Percentiles rank a stretch among this genome's conserved stretches.
These are phyloP conservation scores for Daldinia loculata DNA, from an alignment of 495 filamentous ascomycete genomes.

Conservation along the genomic window DNA sequence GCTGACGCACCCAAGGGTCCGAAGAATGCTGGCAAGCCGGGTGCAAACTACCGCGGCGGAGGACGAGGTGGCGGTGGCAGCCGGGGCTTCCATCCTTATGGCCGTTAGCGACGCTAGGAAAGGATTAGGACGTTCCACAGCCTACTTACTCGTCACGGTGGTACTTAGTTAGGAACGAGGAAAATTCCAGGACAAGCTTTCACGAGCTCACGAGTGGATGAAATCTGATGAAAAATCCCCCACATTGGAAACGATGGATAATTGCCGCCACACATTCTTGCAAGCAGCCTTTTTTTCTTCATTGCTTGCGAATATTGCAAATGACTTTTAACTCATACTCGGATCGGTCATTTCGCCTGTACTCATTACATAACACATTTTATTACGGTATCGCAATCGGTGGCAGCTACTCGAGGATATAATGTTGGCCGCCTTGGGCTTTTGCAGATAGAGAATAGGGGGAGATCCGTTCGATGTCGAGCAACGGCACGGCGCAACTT, in stretches of 20 bases:
- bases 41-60: conserved; percentile 93
- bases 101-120: conserved; percentile 32
- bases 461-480: conserved; percentile 7
- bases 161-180: conserved; percentile 7
- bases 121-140: neutral
- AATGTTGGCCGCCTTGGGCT: conserved; percentile 1
- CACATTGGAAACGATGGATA: conserved; percentile 4
- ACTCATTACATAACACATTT: conserved; percentile 34
- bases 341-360: conserved; percentile 38
- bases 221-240: conserved; percentile 9
- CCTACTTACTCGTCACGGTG: neutral
- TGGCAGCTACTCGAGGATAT: conserved; percentile 12
- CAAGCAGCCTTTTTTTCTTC: conserved; percentile 3
- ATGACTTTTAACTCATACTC: conserved; percentile 16
- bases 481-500: conserved; percentile 11
- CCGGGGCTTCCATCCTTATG: conserved; percentile 85
- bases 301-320: conserved; percentile 18
- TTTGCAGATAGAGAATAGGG: conserved; percentile 16
- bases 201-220: conserved; percentile 33
- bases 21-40: conserved; percentile 93
- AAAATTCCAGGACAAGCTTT: conserved; percentile 17
- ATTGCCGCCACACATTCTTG: conserved; percentile 1
- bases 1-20: conserved; percentile 95
- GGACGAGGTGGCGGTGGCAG: conserved; percentile 80
- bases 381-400: conserved; percentile 12